A percentile compares a stretch with the other conserved stretches of the same genome.
These are phyloP conservation scores for Aureobasidium subglaciale DNA, from an alignment of 2,329 filamentous ascomycete species.

Conservation along the genomic window DNA sequence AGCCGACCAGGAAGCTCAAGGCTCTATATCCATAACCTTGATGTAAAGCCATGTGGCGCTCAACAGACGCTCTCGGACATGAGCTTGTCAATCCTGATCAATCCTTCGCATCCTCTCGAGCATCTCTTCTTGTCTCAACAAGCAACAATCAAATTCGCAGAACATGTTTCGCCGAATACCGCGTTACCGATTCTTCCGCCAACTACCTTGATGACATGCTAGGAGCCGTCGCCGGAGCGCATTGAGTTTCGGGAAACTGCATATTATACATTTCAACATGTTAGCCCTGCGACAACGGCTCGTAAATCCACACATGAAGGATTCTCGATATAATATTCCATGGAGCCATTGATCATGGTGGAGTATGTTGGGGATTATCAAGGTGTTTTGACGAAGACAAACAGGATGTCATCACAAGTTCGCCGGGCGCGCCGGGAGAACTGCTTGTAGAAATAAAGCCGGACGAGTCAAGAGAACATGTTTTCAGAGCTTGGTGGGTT, in stretches of 20 bases:
- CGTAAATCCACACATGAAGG: not conserved
- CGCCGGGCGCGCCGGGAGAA: not conserved
- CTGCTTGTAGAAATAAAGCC: not conserved
- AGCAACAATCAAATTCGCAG: not conserved
- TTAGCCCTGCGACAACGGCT: not conserved
- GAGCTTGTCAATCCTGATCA: not conserved
- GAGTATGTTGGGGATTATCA: slow-evolving; percentile 2
- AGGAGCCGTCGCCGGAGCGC: not conserved
- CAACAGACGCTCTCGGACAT: not conserved
- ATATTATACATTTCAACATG: not conserved
- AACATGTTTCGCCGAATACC: not conserved
- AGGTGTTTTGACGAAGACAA: not conserved
- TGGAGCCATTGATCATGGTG: not conserved
- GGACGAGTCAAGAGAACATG: not conserved
- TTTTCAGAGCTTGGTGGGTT: not conserved
- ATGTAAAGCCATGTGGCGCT: not conserved
- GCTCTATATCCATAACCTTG: not conserved
- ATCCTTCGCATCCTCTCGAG: not conserved
- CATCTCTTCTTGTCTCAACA: not conserved
- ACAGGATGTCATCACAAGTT: not conserved
- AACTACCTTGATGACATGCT: not conserved
- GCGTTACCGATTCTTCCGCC: not conserved
- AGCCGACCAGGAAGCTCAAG: not conserved
- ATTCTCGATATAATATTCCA: not conserved
- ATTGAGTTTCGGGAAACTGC: not conserved